Evolutionary conservation across 2,329 filamentous ascomycete species (phyloP).

Genomic region (Cercospora janseana): DNA sequence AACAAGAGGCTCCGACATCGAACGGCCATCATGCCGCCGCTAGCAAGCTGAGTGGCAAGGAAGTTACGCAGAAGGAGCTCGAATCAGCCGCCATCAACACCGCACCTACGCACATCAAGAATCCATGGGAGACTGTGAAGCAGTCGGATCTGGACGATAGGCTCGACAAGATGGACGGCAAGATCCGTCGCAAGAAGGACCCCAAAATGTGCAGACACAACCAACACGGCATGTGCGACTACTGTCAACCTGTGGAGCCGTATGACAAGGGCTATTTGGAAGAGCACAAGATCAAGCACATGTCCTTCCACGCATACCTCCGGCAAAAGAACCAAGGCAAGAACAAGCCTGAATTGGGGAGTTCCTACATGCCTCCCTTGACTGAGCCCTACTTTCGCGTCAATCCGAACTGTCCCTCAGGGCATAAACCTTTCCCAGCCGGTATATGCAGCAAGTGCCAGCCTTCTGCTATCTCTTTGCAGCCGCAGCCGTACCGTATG

Average conservation of each 20-base stretch:
- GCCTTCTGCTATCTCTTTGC: slow-evolving; percentile 91
- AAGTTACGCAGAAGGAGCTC: slow-evolving; percentile 67
- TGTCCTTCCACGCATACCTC: slow-evolving; percentile 91
- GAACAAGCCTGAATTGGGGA: slow-evolving; percentile 90
- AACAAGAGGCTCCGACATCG: slow-evolving; percentile 50
- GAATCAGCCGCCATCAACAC: slow-evolving; percentile 61
- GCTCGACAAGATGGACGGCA: slow-evolving; percentile 84
- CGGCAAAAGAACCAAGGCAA: slow-evolving; percentile 94
- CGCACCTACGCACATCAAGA: slow-evolving; percentile 67
- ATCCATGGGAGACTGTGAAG: slow-evolving; percentile 87
- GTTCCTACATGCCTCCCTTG: slow-evolving; percentile 92
- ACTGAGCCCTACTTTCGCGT: slow-evolving; percentile 92
- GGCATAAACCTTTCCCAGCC: slow-evolving; percentile 89
- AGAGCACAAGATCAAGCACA: slow-evolving; percentile 98
- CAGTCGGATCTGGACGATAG: slow-evolving; percentile 85
- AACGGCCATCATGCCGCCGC: slow-evolving; percentile 51
- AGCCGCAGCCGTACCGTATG: slow-evolving; percentile 92
- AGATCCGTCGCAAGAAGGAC: slow-evolving; percentile 74
- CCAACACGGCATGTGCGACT: slow-evolving; percentile 97
- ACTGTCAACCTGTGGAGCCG: slow-evolving; percentile 95
- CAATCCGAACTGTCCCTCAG: slow-evolving; percentile 82
- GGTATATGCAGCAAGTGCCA: slow-evolving; percentile 99
- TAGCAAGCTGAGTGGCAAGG: slow-evolving; percentile 74
- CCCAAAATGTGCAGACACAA: slow-evolving; percentile 91
- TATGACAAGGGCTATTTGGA: slow-evolving; percentile 84